Conservation (phyloP, 2,329 filamentous ascomycete species). For the Stachybotrys chartarum region DNA sequence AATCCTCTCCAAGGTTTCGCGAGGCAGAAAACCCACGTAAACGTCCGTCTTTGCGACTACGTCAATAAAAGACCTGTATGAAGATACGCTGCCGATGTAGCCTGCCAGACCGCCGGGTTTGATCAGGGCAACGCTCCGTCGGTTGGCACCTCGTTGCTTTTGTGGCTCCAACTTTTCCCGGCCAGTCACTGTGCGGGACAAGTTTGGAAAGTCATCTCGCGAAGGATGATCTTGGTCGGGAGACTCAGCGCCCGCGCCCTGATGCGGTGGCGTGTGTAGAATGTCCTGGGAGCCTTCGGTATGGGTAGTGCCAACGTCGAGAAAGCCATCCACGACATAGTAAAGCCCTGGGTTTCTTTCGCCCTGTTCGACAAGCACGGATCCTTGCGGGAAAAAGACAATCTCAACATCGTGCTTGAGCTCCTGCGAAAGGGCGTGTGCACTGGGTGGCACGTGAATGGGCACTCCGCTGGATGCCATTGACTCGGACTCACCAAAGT, state of each 20-base stretch:
- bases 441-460: slow-evolving; percentile 53
- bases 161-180: slow-evolving; percentile 26
- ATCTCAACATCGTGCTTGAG: slow-evolving; percentile 92
- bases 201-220: slow-evolving; percentile 13
- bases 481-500: slow-evolving; percentile 60
- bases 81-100: slow-evolving; percentile 90
- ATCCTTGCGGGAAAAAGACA: slow-evolving; percentile 92
- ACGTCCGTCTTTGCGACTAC: slow-evolving; percentile 97
- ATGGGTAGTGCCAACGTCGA: slow-evolving; percentile 80
- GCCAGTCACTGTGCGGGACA: slow-evolving; percentile 17
- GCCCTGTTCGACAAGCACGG: slow-evolving; percentile 90
- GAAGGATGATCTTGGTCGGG: slow-evolving; percentile 11
- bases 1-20: slow-evolving; percentile 79
- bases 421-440: slow-evolving; percentile 64
- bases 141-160: slow-evolving; percentile 38
- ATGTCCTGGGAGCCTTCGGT: slow-evolving; percentile 24
- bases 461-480: slow-evolving; percentile 64
- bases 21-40: slow-evolving; percentile 90
- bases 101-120: slow-evolving; percentile 93
- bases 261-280: slow-evolving; percentile 18
- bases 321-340: slow-evolving; percentile 94
- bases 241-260: slow-evolving; percentile 10
- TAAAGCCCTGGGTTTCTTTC: slow-evolving; percentile 95
- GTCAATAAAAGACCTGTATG: slow-evolving; percentile 92
- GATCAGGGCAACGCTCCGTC: slow-evolving; percentile 76